Evolutionary conservation across 2,329 filamentous ascomycete genomes (phyloP), one percentile per base, ranked within the genome.

Genomic region (Akanthomyces lecanii): DNA sequence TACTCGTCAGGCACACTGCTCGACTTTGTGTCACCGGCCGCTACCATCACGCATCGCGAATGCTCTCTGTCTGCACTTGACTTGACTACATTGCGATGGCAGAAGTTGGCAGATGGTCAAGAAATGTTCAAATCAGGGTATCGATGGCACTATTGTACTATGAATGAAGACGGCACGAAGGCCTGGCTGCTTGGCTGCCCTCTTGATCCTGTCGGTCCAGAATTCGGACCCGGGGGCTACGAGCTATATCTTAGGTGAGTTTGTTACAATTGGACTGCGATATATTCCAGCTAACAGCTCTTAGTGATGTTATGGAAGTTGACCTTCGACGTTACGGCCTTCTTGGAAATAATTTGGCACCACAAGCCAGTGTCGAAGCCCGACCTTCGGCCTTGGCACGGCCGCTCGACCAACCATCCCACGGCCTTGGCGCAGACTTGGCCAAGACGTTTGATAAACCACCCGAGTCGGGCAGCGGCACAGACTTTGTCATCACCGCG

Each of bases 131-230:
- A 90, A 68, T 81, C 87, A 0, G 91, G 90, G n/a, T 98, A 95
- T 74, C 87, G 94, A 64, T 99, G 95, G 95, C 94, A 98, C 74
- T 99, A 99, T 73, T 98, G 95, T 74, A 96, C 92, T 3, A 90
- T 97, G 77, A 96, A 97, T 72, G 89, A 95, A 65, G 91, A 96
- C 69, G 94, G 94, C 6, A 97, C 95, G 7, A 97, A 96, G 73
- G 95, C 92, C 8, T 99, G 95, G 93, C 81, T 99, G 28, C 82
- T 99, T n/a, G 95, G 95, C 10, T 97, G 92, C 70, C 90, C 90
- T 2, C 89, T 90, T 4, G 92, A 97, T 66, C 78, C 82, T 47
- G 78, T 82, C 21, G 80, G 83, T 7, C 86, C 87, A 54, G 89
- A 89, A 45, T 80, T 88, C 18, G 88, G 85, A 1, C 83, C 85